phyloP scores from a whole-genome alignment of 192 early-diverging fungal genomes.

The Coemansia sp. region DNA sequence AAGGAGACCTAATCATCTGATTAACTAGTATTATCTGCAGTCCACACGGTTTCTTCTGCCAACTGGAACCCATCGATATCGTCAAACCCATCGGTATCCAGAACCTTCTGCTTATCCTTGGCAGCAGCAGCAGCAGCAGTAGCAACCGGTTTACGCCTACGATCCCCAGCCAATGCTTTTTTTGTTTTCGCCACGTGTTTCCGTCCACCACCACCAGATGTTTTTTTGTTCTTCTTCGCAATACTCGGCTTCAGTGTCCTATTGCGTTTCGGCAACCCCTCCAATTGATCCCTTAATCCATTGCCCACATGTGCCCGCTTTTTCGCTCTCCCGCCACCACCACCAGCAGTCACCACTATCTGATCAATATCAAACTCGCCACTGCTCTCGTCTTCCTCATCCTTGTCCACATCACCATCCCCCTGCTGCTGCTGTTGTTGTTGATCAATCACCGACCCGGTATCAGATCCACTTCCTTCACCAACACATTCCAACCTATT shows the following conservation, averaged over 20 bases:
- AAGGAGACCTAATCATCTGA: background rate
- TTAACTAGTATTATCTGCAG: background rate
- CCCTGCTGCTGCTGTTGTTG: background rate
- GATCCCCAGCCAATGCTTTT: background rate
- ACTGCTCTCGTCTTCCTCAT: background rate
- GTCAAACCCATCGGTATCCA: conserved; percentile 22
- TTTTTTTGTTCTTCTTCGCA: background rate
- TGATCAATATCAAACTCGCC: conserved; percentile 5
- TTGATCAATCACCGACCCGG: too few species aligned
- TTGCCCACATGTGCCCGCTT: too few species aligned
- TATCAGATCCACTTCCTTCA: background rate
- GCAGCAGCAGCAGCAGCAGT: background rate
- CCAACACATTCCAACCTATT: background rate
- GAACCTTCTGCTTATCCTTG: background rate
- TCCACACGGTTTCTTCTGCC: conserved; percentile 19
- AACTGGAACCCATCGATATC: conserved; percentile 37
- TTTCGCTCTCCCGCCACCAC: background rate
- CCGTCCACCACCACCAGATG: background rate
- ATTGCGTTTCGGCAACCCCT: conserved; percentile 3
- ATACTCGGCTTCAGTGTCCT: background rate
- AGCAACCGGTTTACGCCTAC: background rate
- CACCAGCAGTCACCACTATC: background rate
- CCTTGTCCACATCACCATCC: background rate
- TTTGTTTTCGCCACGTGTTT: background rate
- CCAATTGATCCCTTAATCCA: too few species aligned